Evolutionary conservation across 371 early-diverging fungal genomes (phyloP), one percentile per base, ranked within the genome.

Genomic region (Rhizopus arrhizus): DNA sequence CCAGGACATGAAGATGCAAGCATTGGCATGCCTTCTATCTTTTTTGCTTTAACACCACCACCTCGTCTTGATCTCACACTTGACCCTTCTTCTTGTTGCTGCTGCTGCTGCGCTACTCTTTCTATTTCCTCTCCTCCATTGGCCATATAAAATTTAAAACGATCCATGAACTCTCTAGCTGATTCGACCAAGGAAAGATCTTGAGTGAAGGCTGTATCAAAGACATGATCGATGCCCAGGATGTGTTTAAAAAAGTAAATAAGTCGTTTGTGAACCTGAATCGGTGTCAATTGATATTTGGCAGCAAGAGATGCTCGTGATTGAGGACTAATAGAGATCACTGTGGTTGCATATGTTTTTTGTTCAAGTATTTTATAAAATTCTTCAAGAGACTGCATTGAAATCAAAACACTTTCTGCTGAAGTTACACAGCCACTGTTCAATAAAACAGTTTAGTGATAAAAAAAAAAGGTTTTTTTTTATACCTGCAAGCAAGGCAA

Each of bases 351-450:
- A 31, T 79, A 69, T 57, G 73, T 71, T 62, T 94, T 95, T 34
- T 80, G 80, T 32, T 86, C 76, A 33, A 97, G 71, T 29, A 91
- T 81, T 8, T 82, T 79, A 51, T 89, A 83, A 16, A 98, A 77
- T 66, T 97, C 95, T 56, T 92, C 85, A 68, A 95, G 91, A 3
- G 90, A 91, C 78, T 98, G 99, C 83, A 90, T 81, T 0, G 91
- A 84, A 53, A 98, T 89, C 38, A 98, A 75, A 1, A 97, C 90
- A 52, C 90, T 91, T 73, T 98, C 99, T 3, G 99, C 97, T 1
- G 96, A 95, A 3, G 99, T 98, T 58, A 98, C 91, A 74, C 99
- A 98, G 10, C 97, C 99, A 77, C 95, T 91, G 56, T 22, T 22
- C 32, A 10, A 53, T 52, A 32, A n/a, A 29, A n/a, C 28, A 15